A percentile compares a stretch with the other conserved stretches of the same genome.
Conservation (phyloP, 208 protist species). For the Acanthamoeba lenticulata region DNA sequence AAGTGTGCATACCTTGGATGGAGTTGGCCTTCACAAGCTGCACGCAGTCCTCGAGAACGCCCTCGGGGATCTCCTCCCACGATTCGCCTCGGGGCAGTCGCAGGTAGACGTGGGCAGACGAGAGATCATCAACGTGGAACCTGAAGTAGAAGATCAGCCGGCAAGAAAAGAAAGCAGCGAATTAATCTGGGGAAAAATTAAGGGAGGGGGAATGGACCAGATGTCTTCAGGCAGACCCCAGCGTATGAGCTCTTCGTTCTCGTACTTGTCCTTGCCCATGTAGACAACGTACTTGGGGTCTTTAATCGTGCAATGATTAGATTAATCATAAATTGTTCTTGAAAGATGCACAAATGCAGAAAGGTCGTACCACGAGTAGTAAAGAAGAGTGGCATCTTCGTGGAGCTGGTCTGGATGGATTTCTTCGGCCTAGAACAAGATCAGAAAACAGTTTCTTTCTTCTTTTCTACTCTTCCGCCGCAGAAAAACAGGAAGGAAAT, state of each 20-base stretch:
- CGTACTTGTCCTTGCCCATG: slow-evolving; percentile 98
- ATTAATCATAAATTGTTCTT: neutral
- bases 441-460: neutral
- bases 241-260: slow-evolving; percentile 98
- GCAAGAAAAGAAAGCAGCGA: neutral
- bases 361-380: neutral
- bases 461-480: neutral
- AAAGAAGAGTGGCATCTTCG: slow-evolving; percentile 18
- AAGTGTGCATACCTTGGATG: slow-evolving; percentile 90
- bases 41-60: slow-evolving; percentile 95
- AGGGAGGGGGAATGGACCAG: slow-evolving; percentile 87
- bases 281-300: slow-evolving; percentile 94
- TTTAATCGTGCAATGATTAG: neutral
- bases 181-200: neutral
- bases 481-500: neutral
- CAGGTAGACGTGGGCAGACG: slow-evolving; percentile 98
- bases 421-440: neutral
- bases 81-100: slow-evolving; percentile 91
- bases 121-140: slow-evolving; percentile 98
- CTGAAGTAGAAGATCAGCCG: neutral
- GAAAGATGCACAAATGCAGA: neutral
- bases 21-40: slow-evolving; percentile 98
- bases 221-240: slow-evolving; percentile 97
- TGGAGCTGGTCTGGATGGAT: neutral
- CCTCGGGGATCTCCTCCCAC: slow-evolving; percentile 92